Percentiles rank a stretch among this genome's conserved stretches.
These are phyloP conservation scores for Backusella tarrabulga DNA, from an alignment of 192 early-diverging fungal genomes.

Conservation along the genomic window DNA sequence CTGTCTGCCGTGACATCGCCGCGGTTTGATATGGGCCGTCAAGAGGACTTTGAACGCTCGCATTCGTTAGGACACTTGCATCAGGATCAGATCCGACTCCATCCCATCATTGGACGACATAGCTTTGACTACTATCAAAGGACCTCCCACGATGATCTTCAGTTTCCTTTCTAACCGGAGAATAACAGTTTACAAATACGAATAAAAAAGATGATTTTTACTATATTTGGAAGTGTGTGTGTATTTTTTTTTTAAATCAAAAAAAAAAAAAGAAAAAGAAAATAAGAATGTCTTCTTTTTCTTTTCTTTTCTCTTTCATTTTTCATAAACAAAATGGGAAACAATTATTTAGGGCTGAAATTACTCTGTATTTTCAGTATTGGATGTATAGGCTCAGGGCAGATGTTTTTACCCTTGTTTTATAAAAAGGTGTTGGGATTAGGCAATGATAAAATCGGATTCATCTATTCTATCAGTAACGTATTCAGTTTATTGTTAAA, in stretches of 20 bases:
- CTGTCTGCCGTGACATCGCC: not conserved
- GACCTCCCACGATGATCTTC: not conserved
- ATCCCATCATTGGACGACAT: not conserved
- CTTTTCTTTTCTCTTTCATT: not conserved
- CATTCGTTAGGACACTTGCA: not conserved
- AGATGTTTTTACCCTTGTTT: slow-evolving; percentile 21
- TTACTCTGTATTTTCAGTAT: slow-evolving; percentile 25
- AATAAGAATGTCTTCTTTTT: not conserved
- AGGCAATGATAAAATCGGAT: slow-evolving; percentile 26
- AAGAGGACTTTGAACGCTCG: not conserved
- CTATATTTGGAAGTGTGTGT: not conserved
- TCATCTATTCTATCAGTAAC: slow-evolving; percentile 28
- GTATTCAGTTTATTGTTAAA: not conserved
- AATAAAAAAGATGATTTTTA: not conserved
- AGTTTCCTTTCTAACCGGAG: not conserved
- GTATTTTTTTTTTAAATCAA: not conserved
- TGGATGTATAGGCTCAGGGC: slow-evolving; percentile 17
- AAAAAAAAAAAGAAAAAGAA: no score
- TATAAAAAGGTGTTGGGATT: slow-evolving; percentile 20
- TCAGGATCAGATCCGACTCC: not conserved
- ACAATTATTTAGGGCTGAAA: slow-evolving; percentile 20
- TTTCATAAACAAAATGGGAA: not conserved
- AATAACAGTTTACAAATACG: no score
- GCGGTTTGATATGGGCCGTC: not conserved
- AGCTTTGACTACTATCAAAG: not conserved